A percentile compares a stretch with the other conserved stretches of the same genome.
phyloP scores from a whole-genome alignment of 164 flowering plant species.

The Annona cherimola region DNA sequence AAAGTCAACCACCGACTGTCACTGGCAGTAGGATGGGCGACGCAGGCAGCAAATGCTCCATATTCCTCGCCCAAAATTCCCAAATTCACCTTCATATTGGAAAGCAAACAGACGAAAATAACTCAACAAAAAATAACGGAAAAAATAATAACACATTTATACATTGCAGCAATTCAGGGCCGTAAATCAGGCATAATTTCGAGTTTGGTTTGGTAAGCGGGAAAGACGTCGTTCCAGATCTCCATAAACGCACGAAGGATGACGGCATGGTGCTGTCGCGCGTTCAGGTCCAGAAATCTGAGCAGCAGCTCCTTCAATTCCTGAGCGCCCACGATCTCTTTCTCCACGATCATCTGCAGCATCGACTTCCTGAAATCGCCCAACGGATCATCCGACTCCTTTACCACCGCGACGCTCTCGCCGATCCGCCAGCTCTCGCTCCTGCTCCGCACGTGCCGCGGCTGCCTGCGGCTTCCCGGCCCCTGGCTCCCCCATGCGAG shows the following conservation, averaged over 20 bases:
- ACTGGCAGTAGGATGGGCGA: no score
- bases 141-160: no score
- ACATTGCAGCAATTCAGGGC: neutral
- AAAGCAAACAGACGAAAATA: no score
- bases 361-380: slow-evolving; percentile 17
- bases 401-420: slow-evolving; percentile 21
- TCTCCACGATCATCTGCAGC: slow-evolving; percentile 23
- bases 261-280: slow-evolving; percentile 16
- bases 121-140: no score
- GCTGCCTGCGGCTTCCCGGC: neutral
- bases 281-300: slow-evolving; percentile 11
- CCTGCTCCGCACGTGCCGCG: slow-evolving; percentile 3
- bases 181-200: slow-evolving; percentile 4
- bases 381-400: slow-evolving; percentile 18
- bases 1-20: no score
- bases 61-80: no score
- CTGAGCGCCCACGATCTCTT: slow-evolving; percentile 14
- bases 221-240: slow-evolving; percentile 18
- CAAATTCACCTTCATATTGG: no score
- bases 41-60: no score
- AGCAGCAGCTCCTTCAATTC: slow-evolving; percentile 15
- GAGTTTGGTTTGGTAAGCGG: slow-evolving; percentile 10
- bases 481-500: slow-evolving; percentile 1
- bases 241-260: slow-evolving; percentile 17
- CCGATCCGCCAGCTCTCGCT: slow-evolving; percentile 6